phyloP scores from a whole-genome alignment of 805 yeast genomes.

The Metschnikowia dekortorum region DNA sequence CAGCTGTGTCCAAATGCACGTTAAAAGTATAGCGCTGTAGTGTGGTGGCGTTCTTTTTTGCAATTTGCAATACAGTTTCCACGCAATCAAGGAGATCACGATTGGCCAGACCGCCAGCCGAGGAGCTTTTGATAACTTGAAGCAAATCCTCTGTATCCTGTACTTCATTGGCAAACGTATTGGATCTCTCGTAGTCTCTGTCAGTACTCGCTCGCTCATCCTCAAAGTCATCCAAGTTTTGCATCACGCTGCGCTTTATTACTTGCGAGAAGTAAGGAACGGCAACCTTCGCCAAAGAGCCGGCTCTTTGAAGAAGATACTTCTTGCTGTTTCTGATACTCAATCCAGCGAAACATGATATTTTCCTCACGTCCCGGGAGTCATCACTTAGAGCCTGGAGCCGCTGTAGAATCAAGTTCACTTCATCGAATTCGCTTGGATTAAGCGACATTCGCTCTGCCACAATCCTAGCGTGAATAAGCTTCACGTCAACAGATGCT shows the following conservation, averaged over 20 bases:
- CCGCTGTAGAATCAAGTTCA: neutral
- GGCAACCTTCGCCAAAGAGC: neutral
- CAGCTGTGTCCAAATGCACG: slow-evolving; percentile 15
- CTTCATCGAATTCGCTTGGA: neutral
- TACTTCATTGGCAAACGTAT: slow-evolving; percentile 13
- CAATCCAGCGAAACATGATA: slow-evolving; percentile 3
- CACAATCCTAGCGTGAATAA: neutral
- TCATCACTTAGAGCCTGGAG: slow-evolving; percentile 9
- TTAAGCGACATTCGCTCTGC: neutral
- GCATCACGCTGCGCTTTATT: slow-evolving; percentile 3
- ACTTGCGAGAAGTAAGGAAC: neutral
- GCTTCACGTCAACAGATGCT: neutral
- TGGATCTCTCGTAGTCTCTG: slow-evolving; percentile 13
- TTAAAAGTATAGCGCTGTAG: slow-evolving; percentile 4
- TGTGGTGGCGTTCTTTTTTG: neutral
- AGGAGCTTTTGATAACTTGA: neutral
- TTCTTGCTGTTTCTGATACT: slow-evolving; percentile 1
- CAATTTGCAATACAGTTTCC: slow-evolving; percentile 1
- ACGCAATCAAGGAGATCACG: neutral
- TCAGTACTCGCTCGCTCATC: slow-evolving; percentile 3
- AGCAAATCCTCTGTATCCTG: neutral
- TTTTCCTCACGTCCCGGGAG: slow-evolving; percentile 2
- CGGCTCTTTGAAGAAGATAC: neutral
- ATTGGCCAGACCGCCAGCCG: neutral
- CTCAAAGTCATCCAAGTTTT: slow-evolving; percentile 4